These are phyloP conservation scores for Melocanna baccifera DNA, from an alignment of 176 grass and related monocot species.

Conservation along the genomic window DNA sequence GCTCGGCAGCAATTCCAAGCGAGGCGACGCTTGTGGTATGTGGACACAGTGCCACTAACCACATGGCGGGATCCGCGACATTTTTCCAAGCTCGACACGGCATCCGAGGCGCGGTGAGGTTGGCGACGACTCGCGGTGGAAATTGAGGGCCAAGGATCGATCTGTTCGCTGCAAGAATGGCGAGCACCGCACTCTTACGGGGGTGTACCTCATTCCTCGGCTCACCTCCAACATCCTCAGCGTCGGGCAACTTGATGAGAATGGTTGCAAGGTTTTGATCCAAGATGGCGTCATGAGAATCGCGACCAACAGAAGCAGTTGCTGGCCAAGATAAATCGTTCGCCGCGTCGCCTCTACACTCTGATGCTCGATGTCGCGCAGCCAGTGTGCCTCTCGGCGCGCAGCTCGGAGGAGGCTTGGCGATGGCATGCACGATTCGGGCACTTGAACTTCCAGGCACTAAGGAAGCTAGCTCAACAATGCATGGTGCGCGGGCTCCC, in stretches of 20 bases:
- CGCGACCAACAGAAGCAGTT: background rate
- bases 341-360: background rate
- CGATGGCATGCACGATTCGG: background rate
- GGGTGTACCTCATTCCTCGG: too few species aligned
- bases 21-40: background rate
- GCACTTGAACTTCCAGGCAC: background rate
- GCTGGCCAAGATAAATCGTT: background rate
- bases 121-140: background rate
- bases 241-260: too few species aligned
- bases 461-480: background rate
- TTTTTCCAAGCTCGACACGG: background rate
- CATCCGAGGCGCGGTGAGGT: accelerated
- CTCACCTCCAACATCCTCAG: too few species aligned
- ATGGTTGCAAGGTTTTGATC: background rate
- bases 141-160: background rate
- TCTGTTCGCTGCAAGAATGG: too few species aligned
- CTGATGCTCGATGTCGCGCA: background rate
- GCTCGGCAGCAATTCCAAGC: background rate
- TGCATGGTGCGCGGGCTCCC: background rate
- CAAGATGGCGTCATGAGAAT: background rate
- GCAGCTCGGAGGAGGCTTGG: background rate
- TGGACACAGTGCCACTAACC: background rate
- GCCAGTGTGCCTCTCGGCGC: background rate
- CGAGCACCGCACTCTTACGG: too few species aligned
- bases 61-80: background rate